phyloP scores from a whole-genome alignment of 345 rosid species.

The Microthlaspi erraticum region DNA sequence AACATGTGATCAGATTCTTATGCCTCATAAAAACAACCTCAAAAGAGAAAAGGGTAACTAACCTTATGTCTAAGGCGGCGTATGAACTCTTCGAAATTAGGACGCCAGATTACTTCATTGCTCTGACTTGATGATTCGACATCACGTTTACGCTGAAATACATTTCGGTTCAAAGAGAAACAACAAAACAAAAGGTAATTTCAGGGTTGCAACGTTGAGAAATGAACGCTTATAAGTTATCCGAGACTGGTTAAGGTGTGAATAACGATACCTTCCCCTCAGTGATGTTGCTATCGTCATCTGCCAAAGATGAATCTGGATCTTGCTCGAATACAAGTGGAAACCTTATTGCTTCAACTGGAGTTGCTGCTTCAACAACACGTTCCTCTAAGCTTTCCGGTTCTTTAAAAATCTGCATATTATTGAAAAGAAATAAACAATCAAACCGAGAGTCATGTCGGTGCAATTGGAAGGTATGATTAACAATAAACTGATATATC shows the following conservation, averaged over 20 bases:
- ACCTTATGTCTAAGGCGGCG: slow-evolving; percentile 85
- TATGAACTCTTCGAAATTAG: slow-evolving; percentile 79
- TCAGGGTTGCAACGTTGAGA: slow-evolving; percentile 30
- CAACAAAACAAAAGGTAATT: slow-evolving; percentile 10
- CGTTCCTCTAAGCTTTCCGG: slow-evolving; percentile 65
- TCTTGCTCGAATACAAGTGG: slow-evolving; percentile 47
- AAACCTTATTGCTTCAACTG: slow-evolving; percentile 72
- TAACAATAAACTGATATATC: slow-evolving; percentile 9
- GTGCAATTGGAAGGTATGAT: slow-evolving; percentile 13
- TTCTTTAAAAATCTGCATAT: slow-evolving; percentile 53
- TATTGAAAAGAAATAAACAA: slow-evolving; percentile 3
- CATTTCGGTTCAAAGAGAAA: slow-evolving; percentile 23
- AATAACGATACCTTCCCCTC: slow-evolving; percentile 70
- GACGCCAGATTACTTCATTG: slow-evolving; percentile 73
- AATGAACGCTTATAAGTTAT: slow-evolving; percentile 3
- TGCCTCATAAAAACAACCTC: slow-evolving; percentile 13
- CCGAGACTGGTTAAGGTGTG: slow-evolving; percentile 9
- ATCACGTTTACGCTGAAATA: slow-evolving; percentile 64
- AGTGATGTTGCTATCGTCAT: slow-evolving; percentile 39
- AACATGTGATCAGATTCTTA: background rate
- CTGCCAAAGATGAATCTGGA: slow-evolving; percentile 44
- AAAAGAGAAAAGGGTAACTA: slow-evolving; percentile 33
- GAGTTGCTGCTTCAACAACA: slow-evolving; percentile 70
- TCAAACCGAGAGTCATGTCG: background rate
- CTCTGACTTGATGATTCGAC: slow-evolving; percentile 48